phyloP scores from a whole-genome alignment of 495 filamentous ascomycete genomes.

The Friedmanniomyces endolithicus region DNA sequence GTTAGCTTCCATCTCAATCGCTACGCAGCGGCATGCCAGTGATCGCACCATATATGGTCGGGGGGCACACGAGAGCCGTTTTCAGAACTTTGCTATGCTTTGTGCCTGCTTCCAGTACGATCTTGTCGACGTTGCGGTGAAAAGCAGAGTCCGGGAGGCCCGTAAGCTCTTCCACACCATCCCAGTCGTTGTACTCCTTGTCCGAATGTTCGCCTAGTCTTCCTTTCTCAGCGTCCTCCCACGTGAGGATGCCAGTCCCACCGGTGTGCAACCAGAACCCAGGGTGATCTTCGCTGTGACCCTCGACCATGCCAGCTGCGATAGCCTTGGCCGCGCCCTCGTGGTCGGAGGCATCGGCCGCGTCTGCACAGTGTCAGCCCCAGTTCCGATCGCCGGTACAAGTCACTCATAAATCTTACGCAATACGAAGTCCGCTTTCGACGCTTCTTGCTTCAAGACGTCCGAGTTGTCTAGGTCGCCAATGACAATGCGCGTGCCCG shows the following conservation, averaged over 20 bases:
- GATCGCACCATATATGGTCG: constrained; percentile 50
- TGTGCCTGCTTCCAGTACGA: constrained; percentile 39
- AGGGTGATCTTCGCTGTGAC: constrained; percentile 32
- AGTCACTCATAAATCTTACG: constrained; percentile 33
- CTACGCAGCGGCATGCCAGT: background rate
- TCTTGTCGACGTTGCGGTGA: constrained; percentile 52
- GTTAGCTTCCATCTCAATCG: background rate
- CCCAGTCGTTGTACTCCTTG: constrained; percentile 47
- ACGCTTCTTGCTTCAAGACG: constrained; percentile 45
- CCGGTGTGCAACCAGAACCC: constrained; percentile 51
- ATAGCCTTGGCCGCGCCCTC: constrained; percentile 23
- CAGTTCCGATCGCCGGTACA: background rate
- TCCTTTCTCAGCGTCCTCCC: constrained; percentile 37
- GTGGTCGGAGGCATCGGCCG: constrained; percentile 28
- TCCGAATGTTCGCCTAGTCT: constrained; percentile 40
- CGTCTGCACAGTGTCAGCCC: constrained; percentile 14
- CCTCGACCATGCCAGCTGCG: constrained; percentile 25
- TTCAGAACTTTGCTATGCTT: constrained; percentile 39
- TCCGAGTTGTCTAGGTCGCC: constrained; percentile 44
- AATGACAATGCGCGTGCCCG: constrained; percentile 42
- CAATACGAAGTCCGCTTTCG: constrained; percentile 53
- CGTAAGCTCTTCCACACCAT: constrained; percentile 43
- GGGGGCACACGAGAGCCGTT: constrained; percentile 64
- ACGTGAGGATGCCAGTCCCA: constrained; percentile 46
- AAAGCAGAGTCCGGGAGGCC: constrained; percentile 42